These are phyloP conservation scores for Nannizziopsis barbatae DNA, from an alignment of 2,329 filamentous ascomycete genomes.

Conservation along the genomic window DNA sequence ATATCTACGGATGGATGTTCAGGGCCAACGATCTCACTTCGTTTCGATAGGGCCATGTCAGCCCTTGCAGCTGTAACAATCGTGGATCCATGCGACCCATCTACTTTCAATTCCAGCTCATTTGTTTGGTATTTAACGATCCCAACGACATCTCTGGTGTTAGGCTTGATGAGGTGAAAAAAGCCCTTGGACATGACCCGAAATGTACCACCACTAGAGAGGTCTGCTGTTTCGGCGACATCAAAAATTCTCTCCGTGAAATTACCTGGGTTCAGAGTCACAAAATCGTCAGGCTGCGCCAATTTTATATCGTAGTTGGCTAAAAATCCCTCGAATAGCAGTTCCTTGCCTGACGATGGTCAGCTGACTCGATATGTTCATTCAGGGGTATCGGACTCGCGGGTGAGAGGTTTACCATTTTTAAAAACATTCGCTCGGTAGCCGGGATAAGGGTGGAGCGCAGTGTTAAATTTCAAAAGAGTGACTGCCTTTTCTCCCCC, in stretches of 20 bases:
- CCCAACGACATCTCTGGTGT: conserved; percentile 43
- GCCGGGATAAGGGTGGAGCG: conserved; percentile 10
- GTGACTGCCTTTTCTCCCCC: conserved; percentile 2
- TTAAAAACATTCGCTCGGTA: conserved; percentile 11
- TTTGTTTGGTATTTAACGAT: conserved; percentile 50
- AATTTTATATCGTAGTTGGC: not conserved
- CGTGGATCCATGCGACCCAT: no score
- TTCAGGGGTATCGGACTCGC: not conserved
- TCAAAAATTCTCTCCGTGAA: conserved; percentile 11
- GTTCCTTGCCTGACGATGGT: not conserved
- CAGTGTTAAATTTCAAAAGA: conserved; percentile 12
- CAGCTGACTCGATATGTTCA: not conserved
- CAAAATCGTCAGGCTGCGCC: conserved; percentile 6
- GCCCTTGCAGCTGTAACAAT: conserved; percentile 35
- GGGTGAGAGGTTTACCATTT: conserved; percentile 6
- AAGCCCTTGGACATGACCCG: conserved; percentile 8
- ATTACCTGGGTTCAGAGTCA: conserved; percentile 7
- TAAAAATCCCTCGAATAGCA: conserved; percentile 11
- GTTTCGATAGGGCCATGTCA: not conserved
- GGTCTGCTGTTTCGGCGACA: conserved; percentile 12
- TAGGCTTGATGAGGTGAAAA: conserved; percentile 6
- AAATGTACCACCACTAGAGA: conserved; percentile 9
- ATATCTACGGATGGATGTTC: no score
- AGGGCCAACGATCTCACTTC: conserved; percentile 18
- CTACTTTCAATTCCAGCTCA: conserved; percentile 45